These are phyloP conservation scores for Cutaneotrichosporon spelunceum DNA, from an alignment of 1,284 basidiomycete genomes.

Conservation along the genomic window DNA sequence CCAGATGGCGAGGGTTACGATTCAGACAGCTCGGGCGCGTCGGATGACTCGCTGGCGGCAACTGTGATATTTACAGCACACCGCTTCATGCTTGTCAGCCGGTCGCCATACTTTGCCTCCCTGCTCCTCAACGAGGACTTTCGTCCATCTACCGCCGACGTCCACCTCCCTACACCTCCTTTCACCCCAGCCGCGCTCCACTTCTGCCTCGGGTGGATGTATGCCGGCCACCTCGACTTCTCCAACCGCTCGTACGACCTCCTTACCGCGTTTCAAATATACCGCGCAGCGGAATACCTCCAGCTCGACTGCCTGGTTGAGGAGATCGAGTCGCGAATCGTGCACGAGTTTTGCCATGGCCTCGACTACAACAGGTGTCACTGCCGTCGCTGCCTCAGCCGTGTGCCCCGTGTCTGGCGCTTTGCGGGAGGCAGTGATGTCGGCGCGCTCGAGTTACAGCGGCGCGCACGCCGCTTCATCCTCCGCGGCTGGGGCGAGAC, in stretches of 20 bases:
- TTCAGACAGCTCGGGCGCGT: constrained; percentile 36
- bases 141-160: constrained; percentile 53
- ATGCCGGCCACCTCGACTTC: constrained; percentile 89
- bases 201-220: constrained; percentile 79
- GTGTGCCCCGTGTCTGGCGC: constrained; percentile 73
- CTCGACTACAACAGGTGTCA: constrained; percentile 74
- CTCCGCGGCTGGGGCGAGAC: constrained; percentile 77
- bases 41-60: constrained; percentile 35
- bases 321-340: constrained; percentile 75
- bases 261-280: constrained; percentile 82
- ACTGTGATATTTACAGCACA: constrained; percentile 86
- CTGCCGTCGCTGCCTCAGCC: constrained; percentile 72
- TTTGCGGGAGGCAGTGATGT: constrained; percentile 74
- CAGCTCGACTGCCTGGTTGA: constrained; percentile 68
- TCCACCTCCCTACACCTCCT: constrained; percentile 81
- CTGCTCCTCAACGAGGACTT: constrained; percentile 47
- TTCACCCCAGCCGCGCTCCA: constrained; percentile 93
- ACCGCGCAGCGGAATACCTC: constrained; percentile 79
- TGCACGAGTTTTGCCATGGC: constrained; percentile 82
- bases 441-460: constrained; percentile 65
- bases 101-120: constrained; percentile 79
- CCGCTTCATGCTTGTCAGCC: constrained; percentile 83
- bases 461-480: constrained; percentile 67
- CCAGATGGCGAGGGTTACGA: constrained; percentile 46
- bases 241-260: constrained; percentile 91